Base-by-base conservation (phyloP, 73 alveolate species). In the Uronychia binucleata region DNA sequence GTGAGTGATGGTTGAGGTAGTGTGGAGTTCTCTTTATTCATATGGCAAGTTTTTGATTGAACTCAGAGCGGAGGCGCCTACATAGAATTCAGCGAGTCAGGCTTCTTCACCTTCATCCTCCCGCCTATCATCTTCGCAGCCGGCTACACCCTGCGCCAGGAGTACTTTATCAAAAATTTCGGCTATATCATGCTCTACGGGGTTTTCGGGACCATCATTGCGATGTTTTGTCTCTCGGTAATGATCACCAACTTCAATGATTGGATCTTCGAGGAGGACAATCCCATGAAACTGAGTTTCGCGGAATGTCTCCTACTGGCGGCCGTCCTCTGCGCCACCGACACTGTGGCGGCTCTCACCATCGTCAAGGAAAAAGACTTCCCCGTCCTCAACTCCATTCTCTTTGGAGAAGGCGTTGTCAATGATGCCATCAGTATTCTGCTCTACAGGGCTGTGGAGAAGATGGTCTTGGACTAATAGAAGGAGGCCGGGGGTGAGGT, bases 61-160 rank as follows among this genome's bases (percentile, higher is more conserved):
- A 46, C 19, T 46, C 67, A 46, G 67, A 46, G 5, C 19, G 67
- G 67, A 46, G 67, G 67, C 67, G 19, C 19, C 19, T 46, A 11
- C 67, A 83, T 88, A 25, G 82, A 95, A 28, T 93, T 92, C 84
- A 92, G 89, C 82, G 94, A 95, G 32, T 91, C 94, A 33, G 89
- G 95, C 57, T 98, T 98, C 91, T 98, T 98, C 91, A 94, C 96
- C 85, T 95, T 98, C 81, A 94, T 98, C 60, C 88, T 98, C 29
- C 99, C 99, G 0, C 98, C 99, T 0, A 98, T 98, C 31, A 97
- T 98, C 26, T 98, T 98, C 88, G 96, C 99, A 87, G 99, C 99
- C 0, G 99, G 99, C 81, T 98, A 97, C 89, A 98, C 95, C 81
- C 92, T 98, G 76, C 94, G 91, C 77, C 86, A 93, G 84, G 85